Evolutionary conservation across 176 grass and related monocot genomes (phyloP).

Genomic region (Puya raimondii): DNA sequence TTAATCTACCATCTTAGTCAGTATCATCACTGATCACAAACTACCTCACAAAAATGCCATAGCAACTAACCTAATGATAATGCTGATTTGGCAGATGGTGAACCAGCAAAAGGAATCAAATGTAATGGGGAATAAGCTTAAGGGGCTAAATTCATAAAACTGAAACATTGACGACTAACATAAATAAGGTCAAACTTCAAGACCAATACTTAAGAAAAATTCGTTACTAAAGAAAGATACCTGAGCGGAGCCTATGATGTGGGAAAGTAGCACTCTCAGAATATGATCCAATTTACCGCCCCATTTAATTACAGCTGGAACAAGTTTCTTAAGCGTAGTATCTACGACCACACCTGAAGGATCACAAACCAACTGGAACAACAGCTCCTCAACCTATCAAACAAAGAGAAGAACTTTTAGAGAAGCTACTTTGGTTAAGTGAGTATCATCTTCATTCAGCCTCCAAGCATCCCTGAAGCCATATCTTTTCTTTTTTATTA

Average conservation of each 20-base stretch:
- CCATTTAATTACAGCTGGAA: constrained; percentile 85
- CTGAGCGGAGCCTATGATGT: constrained; percentile 83
- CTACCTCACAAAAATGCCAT: too few relatives aligned
- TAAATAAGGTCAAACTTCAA: background rate
- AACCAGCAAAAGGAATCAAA: too few relatives aligned
- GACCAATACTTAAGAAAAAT: background rate
- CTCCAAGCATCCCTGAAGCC: constrained; percentile 13
- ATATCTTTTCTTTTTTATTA: background rate
- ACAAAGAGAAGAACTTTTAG: constrained; percentile 24
- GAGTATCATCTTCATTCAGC: constrained; percentile 16
- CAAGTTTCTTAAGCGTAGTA: constrained; percentile 69
- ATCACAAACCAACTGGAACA: constrained; percentile 90
- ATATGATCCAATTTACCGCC: constrained; percentile 93
- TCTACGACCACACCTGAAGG: constrained; percentile 83
- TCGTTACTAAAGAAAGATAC: constrained; percentile 30
- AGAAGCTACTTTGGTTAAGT: constrained; percentile 19
- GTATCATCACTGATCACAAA: too few relatives aligned
- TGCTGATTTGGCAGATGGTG: too few relatives aligned
- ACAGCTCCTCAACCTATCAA: constrained; percentile 87
- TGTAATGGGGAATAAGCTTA: too few relatives aligned
- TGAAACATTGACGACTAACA: too few relatives aligned
- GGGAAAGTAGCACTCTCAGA: constrained; percentile 57
- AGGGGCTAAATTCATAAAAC: too few relatives aligned
- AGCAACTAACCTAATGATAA: too few relatives aligned
- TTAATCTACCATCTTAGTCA: too few relatives aligned